Base-by-base conservation (phyloP, 257 asterid species). In the Capsicum rhomboideum region DNA sequence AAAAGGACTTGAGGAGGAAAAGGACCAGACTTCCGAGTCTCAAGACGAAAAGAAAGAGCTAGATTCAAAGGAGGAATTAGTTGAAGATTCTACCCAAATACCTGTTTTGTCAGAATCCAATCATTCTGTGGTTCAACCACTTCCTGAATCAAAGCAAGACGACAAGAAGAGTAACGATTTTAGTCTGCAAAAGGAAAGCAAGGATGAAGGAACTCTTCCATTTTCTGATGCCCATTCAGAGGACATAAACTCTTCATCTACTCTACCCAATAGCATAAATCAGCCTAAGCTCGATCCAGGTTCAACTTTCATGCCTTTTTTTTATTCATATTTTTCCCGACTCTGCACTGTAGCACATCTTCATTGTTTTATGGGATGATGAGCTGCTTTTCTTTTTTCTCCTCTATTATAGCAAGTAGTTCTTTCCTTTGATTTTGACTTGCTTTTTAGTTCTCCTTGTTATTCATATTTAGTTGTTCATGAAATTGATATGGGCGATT, bases 211-310 rank as follows among this genome's bases (percentile, higher is more conserved):
- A 44, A 6, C 42, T 59, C 59, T 55, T 79, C 72, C 72, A 67
- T 79, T 82, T 17, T 71, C 82, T 59, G 44, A 52, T 63, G 18
- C 26, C 82, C 31, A 10, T 75, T 23, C 18, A 50, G 86, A 85
- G 78, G 83, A 61, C 52, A 83, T 82, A 84, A 86, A 82, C 52
- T 82, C 92, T 83, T 89, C 78, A 46, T 63, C 91, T 84, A 80
- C 86, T 83, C 83, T 85, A 67, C 46, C 78, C 55, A 67, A 17
- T 20, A 34, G 20, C 80, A 20, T 77, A 77, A 77, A 77, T 50
- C 64, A 26, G 46, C 5, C 64, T 50, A 77, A 17, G 46, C 46
- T 77, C 28, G 82, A 77, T 77, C 64, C 82, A 77, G 82, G 82
- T 77, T 50, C 21, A 77, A 77, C 2, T 50, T 77, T 77, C 82